These are phyloP conservation scores for Salix udensis DNA, from an alignment of 345 rosid genomes.

Conservation along the genomic window DNA sequence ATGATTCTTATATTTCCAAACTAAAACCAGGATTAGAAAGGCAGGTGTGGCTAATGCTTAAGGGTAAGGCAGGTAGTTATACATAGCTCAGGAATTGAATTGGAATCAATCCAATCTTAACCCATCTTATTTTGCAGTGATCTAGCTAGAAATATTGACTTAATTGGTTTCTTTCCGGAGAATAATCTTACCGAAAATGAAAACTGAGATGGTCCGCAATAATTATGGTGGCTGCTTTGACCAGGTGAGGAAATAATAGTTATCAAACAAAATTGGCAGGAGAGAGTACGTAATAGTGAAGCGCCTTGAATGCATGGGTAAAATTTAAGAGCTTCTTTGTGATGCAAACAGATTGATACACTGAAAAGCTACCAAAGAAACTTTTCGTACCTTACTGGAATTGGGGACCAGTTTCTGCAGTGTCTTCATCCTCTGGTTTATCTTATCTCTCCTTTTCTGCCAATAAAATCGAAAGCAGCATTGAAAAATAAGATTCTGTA, in stretches of 20 bases:
- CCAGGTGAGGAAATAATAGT: background rate
- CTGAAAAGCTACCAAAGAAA: background rate
- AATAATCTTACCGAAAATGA: background rate
- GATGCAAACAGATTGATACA: background rate
- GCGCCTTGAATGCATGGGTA: background rate
- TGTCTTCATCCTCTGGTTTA: conserved; percentile 93
- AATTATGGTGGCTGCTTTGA: background rate
- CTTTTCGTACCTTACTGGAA: conserved; percentile 72
- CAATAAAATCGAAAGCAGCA: background rate
- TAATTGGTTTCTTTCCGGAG: background rate
- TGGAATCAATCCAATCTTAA: background rate
- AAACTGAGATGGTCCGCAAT: background rate
- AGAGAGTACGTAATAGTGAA: background rate
- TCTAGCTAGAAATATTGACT: too few relatives aligned
- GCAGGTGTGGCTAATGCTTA: background rate
- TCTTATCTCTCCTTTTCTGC: conserved; percentile 97
- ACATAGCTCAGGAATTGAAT: too few relatives aligned
- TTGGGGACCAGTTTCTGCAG: conserved; percentile 95
- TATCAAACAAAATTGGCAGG: background rate
- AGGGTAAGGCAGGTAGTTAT: background rate
- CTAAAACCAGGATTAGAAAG: background rate
- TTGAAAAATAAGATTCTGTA: background rate
- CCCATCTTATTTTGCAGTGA: background rate
- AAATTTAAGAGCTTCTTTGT: background rate
- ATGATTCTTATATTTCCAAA: background rate